Base-by-base conservation (phyloP, 192 early-diverging fungal genomes). In the Backusella tarrabulga region DNA sequence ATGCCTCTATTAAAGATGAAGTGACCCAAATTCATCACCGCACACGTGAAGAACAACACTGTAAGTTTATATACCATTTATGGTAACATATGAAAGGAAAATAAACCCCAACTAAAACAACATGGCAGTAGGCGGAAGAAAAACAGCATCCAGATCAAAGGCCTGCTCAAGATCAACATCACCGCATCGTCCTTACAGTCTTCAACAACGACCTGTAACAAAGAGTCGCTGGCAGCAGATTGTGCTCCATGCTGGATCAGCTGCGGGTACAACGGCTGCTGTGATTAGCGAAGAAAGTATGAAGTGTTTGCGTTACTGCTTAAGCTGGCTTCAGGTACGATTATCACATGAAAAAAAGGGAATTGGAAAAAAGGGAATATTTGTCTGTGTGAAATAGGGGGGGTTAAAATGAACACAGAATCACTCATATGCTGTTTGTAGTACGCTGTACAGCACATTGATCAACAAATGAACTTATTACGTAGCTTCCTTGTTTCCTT, bases 271-370 rank as follows among this genome's bases (percentile, higher is more conserved):
- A 6, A 90, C 92, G 7, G 93, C 91, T 8, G 87, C 94, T 76
- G 90, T 94, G 23, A 90, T 95, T 34, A 93, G 92, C 71, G 95
- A 96, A 74, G 96, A 98, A 80, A 92, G 93, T 73, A 89, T 97
- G 86, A 87, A 90, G 71, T 92, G 91, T 72, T 82, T 98, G 56
- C 89, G 90, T 72, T 98, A 97, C 82, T 98, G 96, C 83, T 82
- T 96, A 36, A 88, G 93, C 76, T 96, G 93, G 93, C 83, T 97
- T 2, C 87, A 92, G 83, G 87, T 88, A 83, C 77, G 32, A 35
- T 71, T 19, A 67, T 34, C 23, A 26, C 42, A 50, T 44, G 8
- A 68, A 75, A 68, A 63, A 41, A 72, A 69, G n/a, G 21, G 5
- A 23, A 60, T 38, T 52, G 36, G 36, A 44, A 73, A 35, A 36